A percentile compares a stretch with the other conserved stretches of the same genome.
Evolutionary conservation across 139 green algal genomes (phyloP).

Genomic region (Coelastrella sp.): DNA sequence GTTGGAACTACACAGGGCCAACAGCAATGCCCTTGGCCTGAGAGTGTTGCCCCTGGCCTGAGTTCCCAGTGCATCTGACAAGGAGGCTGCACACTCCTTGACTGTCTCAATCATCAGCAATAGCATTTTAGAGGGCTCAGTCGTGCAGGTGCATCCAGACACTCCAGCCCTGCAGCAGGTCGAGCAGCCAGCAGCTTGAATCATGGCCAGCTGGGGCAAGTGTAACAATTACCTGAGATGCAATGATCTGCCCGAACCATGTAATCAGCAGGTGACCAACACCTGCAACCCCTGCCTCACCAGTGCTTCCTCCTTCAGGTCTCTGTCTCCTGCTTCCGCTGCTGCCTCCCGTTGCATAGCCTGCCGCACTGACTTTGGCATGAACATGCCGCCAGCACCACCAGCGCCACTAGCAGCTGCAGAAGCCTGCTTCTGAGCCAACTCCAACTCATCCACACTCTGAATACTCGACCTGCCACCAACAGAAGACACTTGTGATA

Average conservation of each 20-base stretch:
- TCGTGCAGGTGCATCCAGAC: no score
- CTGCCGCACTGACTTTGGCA: slow-evolving; percentile 40
- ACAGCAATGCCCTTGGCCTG: no score
- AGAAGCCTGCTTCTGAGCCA: background rate
- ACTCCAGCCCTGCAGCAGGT: no score
- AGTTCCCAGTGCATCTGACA: no score
- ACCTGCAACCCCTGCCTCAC: background rate
- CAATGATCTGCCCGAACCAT: no score
- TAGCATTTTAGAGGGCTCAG: no score
- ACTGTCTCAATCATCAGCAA: no score
- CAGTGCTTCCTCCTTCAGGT: slow-evolving; percentile 14
- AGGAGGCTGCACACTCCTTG: no score
- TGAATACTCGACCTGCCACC: background rate
- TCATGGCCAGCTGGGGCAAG: no score
- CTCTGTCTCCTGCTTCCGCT: slow-evolving; percentile 8
- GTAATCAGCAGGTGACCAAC: background rate
- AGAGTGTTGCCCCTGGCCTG: no score
- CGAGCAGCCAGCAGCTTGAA: no score
- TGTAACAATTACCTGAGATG: no score
- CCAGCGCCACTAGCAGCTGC: background rate
- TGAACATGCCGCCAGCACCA: background rate
- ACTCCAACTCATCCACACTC: slow-evolving; percentile 33
- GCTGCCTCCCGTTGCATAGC: background rate
- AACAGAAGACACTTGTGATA: background rate
- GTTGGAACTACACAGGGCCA: background rate